These are phyloP conservation scores for Apocynum venetum DNA, from an alignment of 257 asterid species.

Conservation along the genomic window DNA sequence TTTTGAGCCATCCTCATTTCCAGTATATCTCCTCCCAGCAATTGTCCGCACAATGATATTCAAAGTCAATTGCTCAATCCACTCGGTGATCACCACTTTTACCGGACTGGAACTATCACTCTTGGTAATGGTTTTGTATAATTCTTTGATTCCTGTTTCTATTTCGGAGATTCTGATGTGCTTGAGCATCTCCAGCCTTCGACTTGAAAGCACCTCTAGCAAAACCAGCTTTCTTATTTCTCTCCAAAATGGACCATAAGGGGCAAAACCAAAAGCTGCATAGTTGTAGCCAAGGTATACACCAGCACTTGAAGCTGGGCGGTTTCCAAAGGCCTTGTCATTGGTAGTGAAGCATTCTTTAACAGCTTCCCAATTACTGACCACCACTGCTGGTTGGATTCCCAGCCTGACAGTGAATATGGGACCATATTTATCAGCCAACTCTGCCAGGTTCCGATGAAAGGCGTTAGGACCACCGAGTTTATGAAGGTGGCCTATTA, in stretches of 20 bases:
- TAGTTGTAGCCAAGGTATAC: constrained; percentile 38
- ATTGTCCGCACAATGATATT: constrained; percentile 35
- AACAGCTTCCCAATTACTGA: constrained; percentile 51
- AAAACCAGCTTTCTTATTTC: constrained; percentile 41
- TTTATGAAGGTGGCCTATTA: constrained; percentile 52
- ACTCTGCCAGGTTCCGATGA: constrained; percentile 21
- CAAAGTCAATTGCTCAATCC: constrained; percentile 35
- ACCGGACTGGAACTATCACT: not conserved
- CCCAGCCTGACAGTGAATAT: constrained; percentile 38
- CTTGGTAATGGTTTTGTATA: not conserved
- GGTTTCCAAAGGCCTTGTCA: constrained; percentile 33
- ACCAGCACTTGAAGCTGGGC: constrained; percentile 37
- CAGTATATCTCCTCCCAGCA: constrained; percentile 34
- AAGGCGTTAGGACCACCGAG: constrained; percentile 21
- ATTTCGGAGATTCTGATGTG: constrained; percentile 30
- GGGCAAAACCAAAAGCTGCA: constrained; percentile 39
- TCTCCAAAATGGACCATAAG: constrained; percentile 50
- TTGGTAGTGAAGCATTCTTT: constrained; percentile 51
- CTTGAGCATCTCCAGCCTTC: constrained; percentile 39
- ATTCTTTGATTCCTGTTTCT: constrained; percentile 16
- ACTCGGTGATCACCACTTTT: constrained; percentile 32
- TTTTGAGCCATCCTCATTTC: not conserved
- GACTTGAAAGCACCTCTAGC: constrained; percentile 40
- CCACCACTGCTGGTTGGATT: constrained; percentile 23
- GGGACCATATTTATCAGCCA: constrained; percentile 55